Base-by-base conservation (phyloP, 116 monocot species). In the Dioscorea cayenensis region DNA sequence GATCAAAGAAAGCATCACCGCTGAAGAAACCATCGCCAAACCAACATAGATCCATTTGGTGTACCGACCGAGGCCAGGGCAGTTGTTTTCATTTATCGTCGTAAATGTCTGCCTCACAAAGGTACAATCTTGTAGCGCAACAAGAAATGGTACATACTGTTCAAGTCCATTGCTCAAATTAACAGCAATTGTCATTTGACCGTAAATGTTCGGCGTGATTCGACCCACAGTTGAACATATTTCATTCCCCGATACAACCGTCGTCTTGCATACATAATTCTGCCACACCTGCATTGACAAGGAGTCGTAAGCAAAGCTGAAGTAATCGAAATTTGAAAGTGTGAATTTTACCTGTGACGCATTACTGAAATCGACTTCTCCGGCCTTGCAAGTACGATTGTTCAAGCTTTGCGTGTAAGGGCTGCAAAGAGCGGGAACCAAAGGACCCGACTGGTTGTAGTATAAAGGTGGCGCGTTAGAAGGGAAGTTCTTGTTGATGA, bases 1-100 rank as follows among this genome's bases (percentile, higher is more conserved):
- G 68, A 99, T 67, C 32, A 94, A 66, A 14, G 99, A 99, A 38
- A 94, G 64, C 99, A 99, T 85, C 51, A 99, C 94, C 1, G 99
- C 86, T 14, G 80, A 72, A 0, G 99, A 94, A 35, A 99, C 99
- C 76, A 94, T 77, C 0, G 82, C 81, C 37, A 99, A 69, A 32
- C 99, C 99, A 0, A 85, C 28, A 52, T 89, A 99, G 22, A 94
- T 76, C 89, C 76, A 89, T 27, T 77, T 75, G 73, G 82, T 89
- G 71, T 91, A 75, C 29, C 48, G 52, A 19, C 74, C 28, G 8
- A 99, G 87, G 21, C 84, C 91, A 0, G 99, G 94, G 73, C 99
- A 99, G 28, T 91, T 74, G 49, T 85, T 71, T 4, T 28, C 28
- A 36, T 35, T 63, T 38, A 99, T 94, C 17, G 52, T 52, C 23